These are phyloP conservation scores for Coemansia sp. DNA, from an alignment of 192 early-diverging fungal species.

Conservation along the genomic window DNA sequence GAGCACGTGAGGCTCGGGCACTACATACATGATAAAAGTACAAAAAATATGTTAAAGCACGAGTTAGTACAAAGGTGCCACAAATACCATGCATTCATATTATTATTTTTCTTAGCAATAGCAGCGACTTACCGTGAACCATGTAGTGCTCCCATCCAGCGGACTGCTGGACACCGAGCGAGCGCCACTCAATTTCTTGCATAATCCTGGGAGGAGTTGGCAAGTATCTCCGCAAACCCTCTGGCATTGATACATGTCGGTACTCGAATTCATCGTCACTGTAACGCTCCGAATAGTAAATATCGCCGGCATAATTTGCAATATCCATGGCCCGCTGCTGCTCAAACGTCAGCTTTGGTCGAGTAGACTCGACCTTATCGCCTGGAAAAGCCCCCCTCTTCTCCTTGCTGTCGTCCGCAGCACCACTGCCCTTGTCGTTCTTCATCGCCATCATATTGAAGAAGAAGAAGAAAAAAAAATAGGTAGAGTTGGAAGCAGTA, in stretches of 20 bases:
- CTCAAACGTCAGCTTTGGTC: slow-evolving; percentile 18
- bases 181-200: slow-evolving; percentile 42
- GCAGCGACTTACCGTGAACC: slow-evolving; percentile 35
- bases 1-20: slow-evolving; percentile 54
- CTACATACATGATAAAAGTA: slow-evolving; percentile 10
- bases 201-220: slow-evolving; percentile 42
- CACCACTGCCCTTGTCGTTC: slow-evolving; percentile 19
- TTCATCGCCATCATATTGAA: slow-evolving; percentile 29
- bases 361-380: neutral
- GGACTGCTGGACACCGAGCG: slow-evolving; percentile 52
- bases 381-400: neutral
- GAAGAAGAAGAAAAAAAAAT: neutral
- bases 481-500: neutral
- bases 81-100: neutral
- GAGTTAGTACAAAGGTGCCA: neutral
- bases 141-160: slow-evolving; percentile 54
- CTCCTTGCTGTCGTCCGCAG: slow-evolving; percentile 7
- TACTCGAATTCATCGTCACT: slow-evolving; percentile 50
- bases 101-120: too few relatives aligned
- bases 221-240: slow-evolving; percentile 48
- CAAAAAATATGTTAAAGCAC: neutral
- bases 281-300: slow-evolving; percentile 55
- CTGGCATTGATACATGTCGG: slow-evolving; percentile 51
- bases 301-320: slow-evolving; percentile 28
- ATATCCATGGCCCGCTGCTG: slow-evolving; percentile 32